These are phyloP conservation scores for Daedaleopsis nitida DNA, from an alignment of 768 basidiomycete genomes.

Conservation along the genomic window DNA sequence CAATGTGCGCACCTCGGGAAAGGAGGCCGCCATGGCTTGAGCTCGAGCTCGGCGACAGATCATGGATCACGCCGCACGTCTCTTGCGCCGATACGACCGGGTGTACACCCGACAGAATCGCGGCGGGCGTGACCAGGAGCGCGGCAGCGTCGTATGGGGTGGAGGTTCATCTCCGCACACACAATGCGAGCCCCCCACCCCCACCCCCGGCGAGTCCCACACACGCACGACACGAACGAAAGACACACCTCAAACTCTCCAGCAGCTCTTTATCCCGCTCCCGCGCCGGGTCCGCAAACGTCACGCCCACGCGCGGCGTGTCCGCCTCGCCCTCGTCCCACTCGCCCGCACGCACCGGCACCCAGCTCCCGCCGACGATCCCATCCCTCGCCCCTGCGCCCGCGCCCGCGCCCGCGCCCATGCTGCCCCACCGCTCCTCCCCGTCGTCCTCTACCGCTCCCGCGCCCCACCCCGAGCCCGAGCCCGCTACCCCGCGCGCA, in stretches of 20 bases:
- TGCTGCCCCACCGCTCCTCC: slow-evolving; percentile 29
- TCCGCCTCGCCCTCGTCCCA: slow-evolving; percentile 49
- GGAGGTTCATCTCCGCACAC: too few species aligned
- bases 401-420: not conserved
- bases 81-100: too few species aligned
- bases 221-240: too few species aligned
- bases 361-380: not conserved
- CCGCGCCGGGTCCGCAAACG: slow-evolving; percentile 40
- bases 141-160: too few species aligned
- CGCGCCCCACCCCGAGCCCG: slow-evolving; percentile 1
- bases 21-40: too few species aligned
- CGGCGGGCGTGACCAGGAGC: too few species aligned
- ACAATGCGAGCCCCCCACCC: too few species aligned
- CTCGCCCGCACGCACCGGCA: slow-evolving; percentile 7
- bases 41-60: too few species aligned
- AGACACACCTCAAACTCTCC: slow-evolving; percentile 49
- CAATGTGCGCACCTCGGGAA: not conserved
- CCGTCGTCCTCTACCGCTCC: too few species aligned
- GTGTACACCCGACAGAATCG: too few species aligned
- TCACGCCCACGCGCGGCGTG: slow-evolving; percentile 47
- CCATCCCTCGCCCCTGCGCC: not conserved
- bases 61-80: too few species aligned
- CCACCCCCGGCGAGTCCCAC: too few species aligned
- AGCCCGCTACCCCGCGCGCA: slow-evolving; percentile 19
- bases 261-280: slow-evolving; percentile 58